Evolutionary conservation across 164 flowering plant genomes (phyloP), one percentile per base, ranked within the genome.

Genomic region (Berberis vulgaris): DNA sequence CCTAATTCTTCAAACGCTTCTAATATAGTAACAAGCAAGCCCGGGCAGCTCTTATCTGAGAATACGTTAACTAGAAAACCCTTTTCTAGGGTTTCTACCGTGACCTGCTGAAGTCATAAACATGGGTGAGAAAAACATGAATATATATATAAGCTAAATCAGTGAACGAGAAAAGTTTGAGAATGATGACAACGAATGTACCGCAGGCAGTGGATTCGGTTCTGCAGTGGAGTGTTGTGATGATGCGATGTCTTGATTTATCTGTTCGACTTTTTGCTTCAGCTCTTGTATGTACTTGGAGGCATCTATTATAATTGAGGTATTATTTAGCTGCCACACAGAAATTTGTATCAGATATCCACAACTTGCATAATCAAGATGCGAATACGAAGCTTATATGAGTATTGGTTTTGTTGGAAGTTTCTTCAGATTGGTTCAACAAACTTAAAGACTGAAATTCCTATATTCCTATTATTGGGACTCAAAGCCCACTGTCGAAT

Each of bases 1-100:
- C 94, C 91, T 61, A 89, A 74, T 59, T 82, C 89, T n/a, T 89
- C 94, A 68, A 89, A 87, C 2, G 84, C 86, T 72, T 87, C 88
- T 41, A 89, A 71, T 61, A 87, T 76, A 13, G 81, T 79, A 4
- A 84, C 84, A 7, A 89, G 90, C 82, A 86, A 67, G 38, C 92
- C 96, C 0, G 86, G 86, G 62, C 80, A 76, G 69, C 79, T 79
- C 67, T 67, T 78, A 50, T 80, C 83, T 40, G 79, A 80, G 2
- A 71, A 77, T 54, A 89, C 87, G 66, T 83, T 85, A 7, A 89
- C 77, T 39, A 72, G 77, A 57, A 85, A 86, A 4, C 93, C 86
- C 69, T 73, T 86, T n/a, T 85, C 85, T 73, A 84, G 78, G 64
- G 80, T 76, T 80, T 86, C 85, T 46, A 89, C 93, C 3, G 71